A percentile compares a stretch with the other conserved stretches of the same genome.
Evolutionary conservation across 2,329 filamentous ascomycete species (phyloP).

Genomic region (Tolypocladium tundrense): DNA sequence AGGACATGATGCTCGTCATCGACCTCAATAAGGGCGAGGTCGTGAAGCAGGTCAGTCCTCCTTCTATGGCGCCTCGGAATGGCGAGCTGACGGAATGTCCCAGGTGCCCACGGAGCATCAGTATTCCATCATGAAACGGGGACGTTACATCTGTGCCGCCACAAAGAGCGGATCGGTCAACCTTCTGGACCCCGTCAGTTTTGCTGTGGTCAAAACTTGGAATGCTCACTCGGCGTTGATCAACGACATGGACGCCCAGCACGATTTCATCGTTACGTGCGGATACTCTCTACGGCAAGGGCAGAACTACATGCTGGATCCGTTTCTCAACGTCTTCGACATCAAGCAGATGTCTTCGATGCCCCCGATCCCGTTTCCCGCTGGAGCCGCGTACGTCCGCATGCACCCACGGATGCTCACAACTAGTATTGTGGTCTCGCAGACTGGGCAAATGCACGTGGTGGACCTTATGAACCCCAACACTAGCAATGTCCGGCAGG

Average conservation of each 20-base stretch:
- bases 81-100: constrained; percentile 17
- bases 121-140: constrained; percentile 88
- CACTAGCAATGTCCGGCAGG: constrained; percentile 73
- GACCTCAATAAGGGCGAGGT: constrained; percentile 62
- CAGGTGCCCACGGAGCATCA: constrained; percentile 61
- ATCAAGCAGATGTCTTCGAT: constrained; percentile 82
- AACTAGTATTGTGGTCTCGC: constrained; percentile 86
- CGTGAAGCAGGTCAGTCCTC: constrained; percentile 45
- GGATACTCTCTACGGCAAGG: constrained; percentile 76
- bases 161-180: constrained; percentile 75
- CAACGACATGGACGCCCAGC: constrained; percentile 94
- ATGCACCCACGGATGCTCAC: constrained; percentile 96
- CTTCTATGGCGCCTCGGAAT: not conserved
- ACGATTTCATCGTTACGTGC: constrained; percentile 91
- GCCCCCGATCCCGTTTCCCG: constrained; percentile 83
- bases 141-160: constrained; percentile 84
- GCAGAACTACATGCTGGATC: constrained; percentile 70
- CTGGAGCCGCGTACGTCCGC: constrained; percentile 85
- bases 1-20: constrained; percentile 74
- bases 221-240: constrained; percentile 81
- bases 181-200: constrained; percentile 70
- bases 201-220: constrained; percentile 76
- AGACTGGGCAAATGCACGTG: constrained; percentile 87
- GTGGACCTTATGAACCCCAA: constrained; percentile 93
- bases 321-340: constrained; percentile 91